Evolutionary conservation across 257 asterid genomes (phyloP), one percentile per base, ranked within the genome.

Genomic region (Capsicum rhomboideum): DNA sequence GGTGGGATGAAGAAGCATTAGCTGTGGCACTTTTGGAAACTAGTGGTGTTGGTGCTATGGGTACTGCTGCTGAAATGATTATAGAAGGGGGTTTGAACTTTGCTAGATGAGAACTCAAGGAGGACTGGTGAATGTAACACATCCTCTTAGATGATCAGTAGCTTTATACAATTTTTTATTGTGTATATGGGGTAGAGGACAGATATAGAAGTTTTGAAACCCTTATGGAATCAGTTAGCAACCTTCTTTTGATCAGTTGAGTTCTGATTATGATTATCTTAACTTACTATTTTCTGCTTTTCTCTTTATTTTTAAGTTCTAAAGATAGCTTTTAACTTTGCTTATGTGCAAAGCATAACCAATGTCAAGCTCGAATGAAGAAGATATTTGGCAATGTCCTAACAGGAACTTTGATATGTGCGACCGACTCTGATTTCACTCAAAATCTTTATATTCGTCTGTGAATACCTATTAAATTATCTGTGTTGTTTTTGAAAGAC

Each of bases 21-120:
- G 98, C 94, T 85, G 61, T 94, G 91, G 94, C 93, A 2, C 86
- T 96, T 75, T 90, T 96, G 75, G 99, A 93, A 82, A 61, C 91
- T 18, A 85, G 98, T 83, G 99, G 99, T 54, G 79, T 93, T 80
- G 83, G 83, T 74, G 98, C 97, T 29, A 92, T 96, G 97, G 99
- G 98, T 71, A 92, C 94, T 77, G 98, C 99, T 77, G 99, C 98
- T 10, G 98, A 96, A 89, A 89, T 94, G 94, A 92, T 94, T 50
- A 86, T 96, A 80, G 96, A 86, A 82, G 66, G 90, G 72, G 93
- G 88, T 71, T 44, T 95, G 90, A 90, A 56, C 78, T 84, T 87
- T 83, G 16, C 9, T 83, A 14, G 20, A 52, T 61, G 64, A 72
- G 17, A 9, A 8, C 14, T 26, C 61, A 40, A 69, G 53, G 59